phyloP scores from a whole-genome alignment of 331 rosid species.

The Stylosanthes scabra region DNA sequence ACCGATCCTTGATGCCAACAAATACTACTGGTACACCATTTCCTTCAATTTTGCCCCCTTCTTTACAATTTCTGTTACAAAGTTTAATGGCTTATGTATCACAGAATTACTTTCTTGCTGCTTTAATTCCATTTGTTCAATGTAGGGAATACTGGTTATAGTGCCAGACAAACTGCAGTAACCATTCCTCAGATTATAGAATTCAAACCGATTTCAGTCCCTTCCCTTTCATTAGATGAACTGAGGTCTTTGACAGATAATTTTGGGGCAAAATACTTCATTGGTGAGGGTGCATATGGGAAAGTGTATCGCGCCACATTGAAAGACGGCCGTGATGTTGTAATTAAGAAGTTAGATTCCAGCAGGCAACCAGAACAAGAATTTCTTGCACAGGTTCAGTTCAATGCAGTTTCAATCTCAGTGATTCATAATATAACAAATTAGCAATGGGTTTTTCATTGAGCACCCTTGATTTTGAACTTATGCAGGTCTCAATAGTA shows the following conservation, averaged over 20 bases:
- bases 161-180: conserved; percentile 54
- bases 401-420: not conserved
- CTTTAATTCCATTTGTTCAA: conserved; percentile 29
- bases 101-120: not conserved
- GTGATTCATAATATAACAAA: conserved; percentile 10
- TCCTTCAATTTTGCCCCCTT: not conserved
- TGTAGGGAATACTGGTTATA: conserved; percentile 61
- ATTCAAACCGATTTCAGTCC: conserved; percentile 77
- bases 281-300: conserved; percentile 96
- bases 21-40: conserved; percentile 51
- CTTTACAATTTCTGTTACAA: not conserved
- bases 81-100: not conserved
- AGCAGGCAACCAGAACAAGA: conserved; percentile 76
- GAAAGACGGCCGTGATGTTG: conserved; percentile 61
- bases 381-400: conserved; percentile 76
- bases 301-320: conserved; percentile 66
- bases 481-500: conserved; percentile 71
- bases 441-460: conserved; percentile 11
- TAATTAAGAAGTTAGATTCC: conserved; percentile 77
- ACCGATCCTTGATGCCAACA: conserved; percentile 47
- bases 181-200: conserved; percentile 45
- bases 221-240: conserved; percentile 74
- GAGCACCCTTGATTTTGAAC: not conserved
- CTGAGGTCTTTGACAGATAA: conserved; percentile 74
- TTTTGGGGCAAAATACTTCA: conserved; percentile 71